Percentiles rank a stretch among this genome's conserved stretches.
Conservation (phyloP, 768 basidiomycete species). For the Tricholoma terreum region DNA sequence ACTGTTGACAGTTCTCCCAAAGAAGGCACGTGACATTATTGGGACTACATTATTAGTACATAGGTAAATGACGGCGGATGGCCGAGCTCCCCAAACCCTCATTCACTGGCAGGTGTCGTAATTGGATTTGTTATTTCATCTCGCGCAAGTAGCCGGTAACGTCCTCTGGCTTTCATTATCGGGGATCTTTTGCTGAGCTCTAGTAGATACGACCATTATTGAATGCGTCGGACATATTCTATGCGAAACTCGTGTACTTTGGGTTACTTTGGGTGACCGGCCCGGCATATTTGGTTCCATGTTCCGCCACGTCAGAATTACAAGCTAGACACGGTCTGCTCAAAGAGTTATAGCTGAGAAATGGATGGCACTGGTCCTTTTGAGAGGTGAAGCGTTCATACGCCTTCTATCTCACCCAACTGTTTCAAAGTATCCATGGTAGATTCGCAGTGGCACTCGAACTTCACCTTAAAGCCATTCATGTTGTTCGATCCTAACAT, state of each 20-base stretch:
- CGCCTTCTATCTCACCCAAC: background rate
- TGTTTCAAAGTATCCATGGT: background rate
- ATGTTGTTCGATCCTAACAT: background rate
- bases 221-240: constrained; percentile 52
- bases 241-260: constrained; percentile 48
- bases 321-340: constrained; percentile 28
- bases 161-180: background rate
- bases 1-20: no score
- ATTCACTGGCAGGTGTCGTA: constrained; percentile 44
- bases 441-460: constrained; percentile 58
- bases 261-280: no score
- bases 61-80: no score
- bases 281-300: constrained; percentile 64
- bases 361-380: constrained; percentile 51
- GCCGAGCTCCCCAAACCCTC: no score
- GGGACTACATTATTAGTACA: no score
- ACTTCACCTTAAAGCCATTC: constrained; percentile 55
- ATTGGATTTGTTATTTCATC: constrained; percentile 68
- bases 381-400: constrained; percentile 45
- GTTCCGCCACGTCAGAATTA: constrained; percentile 46
- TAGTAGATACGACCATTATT: constrained; percentile 59
- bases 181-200: background rate
- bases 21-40: no score
- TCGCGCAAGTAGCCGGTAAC: constrained; percentile 57
- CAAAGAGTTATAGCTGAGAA: constrained; percentile 61